Base-by-base conservation (phyloP, 306 rosid genomes). In the Herpetospermum pedunculosum region DNA sequence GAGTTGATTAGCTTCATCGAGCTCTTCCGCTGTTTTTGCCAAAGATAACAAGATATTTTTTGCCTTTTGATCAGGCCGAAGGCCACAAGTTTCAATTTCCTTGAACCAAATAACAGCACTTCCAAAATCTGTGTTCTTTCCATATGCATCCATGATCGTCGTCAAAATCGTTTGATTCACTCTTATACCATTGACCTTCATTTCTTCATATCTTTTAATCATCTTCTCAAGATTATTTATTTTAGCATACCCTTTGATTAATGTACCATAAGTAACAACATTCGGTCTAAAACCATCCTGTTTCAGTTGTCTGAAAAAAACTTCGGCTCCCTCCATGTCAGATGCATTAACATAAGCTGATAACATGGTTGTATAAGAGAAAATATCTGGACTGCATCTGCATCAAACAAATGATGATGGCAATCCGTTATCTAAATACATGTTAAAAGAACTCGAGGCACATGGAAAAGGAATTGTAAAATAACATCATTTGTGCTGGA, bases 281-380 rank as follows among this genome's bases (percentile, higher is more conserved):
- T 94, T 88, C 49, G 99, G 99, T 81, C 82, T 84, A 73, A 89
- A 75, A 28, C 96, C 95, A 25, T 91, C 99, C 37, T 78, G 85
- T 76, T 80, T 91, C 70, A 94, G 74, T 85, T 92, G 87, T 76
- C 38, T 81, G 83, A 94, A 86, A 78, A 94, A 94, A 63, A 73
- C 81, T 76, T 94, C 97, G 43, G 98, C 98, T 62, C 96, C 92
- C 59, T 86, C 96, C 97, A 91, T 85, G 79, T 94, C 96, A 18
- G 88, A 74, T 54, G 95, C 96, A 82, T 94, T 94, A 67, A 94
- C 88, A 69, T 87, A 91, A 81, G 98, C 98, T 16, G 86, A 86
- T 74, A 94, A 83, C 98, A 94, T 94, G 19, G 97, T 91, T 23
- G 92, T 88, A 73, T 91, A 94, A 0, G 97, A 94, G 87, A 81